These are phyloP conservation scores for Neohortaea acidophila DNA, from an alignment of 495 filamentous ascomycete species.

Conservation along the genomic window DNA sequence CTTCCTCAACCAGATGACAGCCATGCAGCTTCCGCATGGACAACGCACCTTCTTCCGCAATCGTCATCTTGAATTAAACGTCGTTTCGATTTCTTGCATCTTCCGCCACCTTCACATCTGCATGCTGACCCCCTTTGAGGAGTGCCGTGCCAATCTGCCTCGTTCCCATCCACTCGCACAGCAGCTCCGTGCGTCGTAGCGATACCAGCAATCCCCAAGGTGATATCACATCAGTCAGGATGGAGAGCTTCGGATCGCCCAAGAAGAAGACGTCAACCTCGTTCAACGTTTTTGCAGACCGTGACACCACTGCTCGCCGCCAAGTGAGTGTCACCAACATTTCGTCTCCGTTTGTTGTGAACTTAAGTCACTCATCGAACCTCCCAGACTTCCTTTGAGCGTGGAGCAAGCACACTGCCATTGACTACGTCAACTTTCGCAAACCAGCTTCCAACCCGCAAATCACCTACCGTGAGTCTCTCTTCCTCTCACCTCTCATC, in stretches of 20 bases:
- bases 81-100: no score
- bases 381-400: neutral
- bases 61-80: no score
- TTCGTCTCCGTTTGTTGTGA: neutral
- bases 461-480: neutral
- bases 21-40: no score
- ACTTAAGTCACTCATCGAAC: neutral
- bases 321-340: slow-evolving; percentile 4
- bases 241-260: slow-evolving; percentile 8
- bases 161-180: no score
- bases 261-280: slow-evolving; percentile 11
- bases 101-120: no score
- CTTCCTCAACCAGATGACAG: no score
- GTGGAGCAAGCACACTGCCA: slow-evolving; percentile 8
- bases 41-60: no score
- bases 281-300: slow-evolving; percentile 16
- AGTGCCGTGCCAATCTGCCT: no score
- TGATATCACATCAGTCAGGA: neutral
- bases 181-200: no score
- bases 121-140: no score
- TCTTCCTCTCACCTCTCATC: neutral
- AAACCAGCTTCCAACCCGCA: slow-evolving; percentile 20
- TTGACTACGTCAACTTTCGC: slow-evolving; percentile 29
- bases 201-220: no score
- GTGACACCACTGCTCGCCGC: neutral